Conservation (phyloP, 495 filamentous ascomycete genomes). For the Aspergillus olivimuriae region DNA sequence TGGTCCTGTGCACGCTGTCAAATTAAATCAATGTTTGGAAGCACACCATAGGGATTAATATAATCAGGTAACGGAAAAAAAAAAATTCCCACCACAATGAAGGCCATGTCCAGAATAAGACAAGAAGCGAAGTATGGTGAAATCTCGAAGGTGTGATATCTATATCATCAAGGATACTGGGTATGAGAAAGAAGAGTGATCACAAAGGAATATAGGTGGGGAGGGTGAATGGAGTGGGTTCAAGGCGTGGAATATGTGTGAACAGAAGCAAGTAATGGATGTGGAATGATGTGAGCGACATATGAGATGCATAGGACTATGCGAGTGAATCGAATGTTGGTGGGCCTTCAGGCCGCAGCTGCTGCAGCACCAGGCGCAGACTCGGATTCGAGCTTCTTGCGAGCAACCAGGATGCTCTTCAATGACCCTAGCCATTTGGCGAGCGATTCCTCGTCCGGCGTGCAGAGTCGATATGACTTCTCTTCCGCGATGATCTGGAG, state of each 20-base stretch:
- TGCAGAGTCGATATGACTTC: slow-evolving; percentile 84
- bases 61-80: too few species aligned
- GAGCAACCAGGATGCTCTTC: slow-evolving; percentile 67
- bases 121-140: slow-evolving; percentile 1
- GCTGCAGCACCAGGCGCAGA: slow-evolving; percentile 8
- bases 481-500: slow-evolving; percentile 93
- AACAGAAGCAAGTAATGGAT: too few species aligned
- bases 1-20: too few species aligned
- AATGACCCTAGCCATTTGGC: slow-evolving; percentile 82
- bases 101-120: slow-evolving; percentile 1
- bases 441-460: slow-evolving; percentile 72
- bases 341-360: background rate
- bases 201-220: slow-evolving; percentile 8
- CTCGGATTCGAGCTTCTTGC: slow-evolving; percentile 45
- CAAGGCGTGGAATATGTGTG: too few species aligned
- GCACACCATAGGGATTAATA: too few species aligned
- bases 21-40: too few species aligned
- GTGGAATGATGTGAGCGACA: too few species aligned
- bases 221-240: too few species aligned
- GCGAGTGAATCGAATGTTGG: too few species aligned
- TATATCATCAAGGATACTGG: slow-evolving; percentile 12
- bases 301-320: too few species aligned
- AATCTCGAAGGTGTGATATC: slow-evolving; percentile 2
- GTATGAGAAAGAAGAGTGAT: slow-evolving; percentile 10
- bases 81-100: too few species aligned